Evolutionary conservation across 306 rosid genomes (phyloP), one percentile per base, ranked within the genome.

Genomic region (Calophaca sinica): DNA sequence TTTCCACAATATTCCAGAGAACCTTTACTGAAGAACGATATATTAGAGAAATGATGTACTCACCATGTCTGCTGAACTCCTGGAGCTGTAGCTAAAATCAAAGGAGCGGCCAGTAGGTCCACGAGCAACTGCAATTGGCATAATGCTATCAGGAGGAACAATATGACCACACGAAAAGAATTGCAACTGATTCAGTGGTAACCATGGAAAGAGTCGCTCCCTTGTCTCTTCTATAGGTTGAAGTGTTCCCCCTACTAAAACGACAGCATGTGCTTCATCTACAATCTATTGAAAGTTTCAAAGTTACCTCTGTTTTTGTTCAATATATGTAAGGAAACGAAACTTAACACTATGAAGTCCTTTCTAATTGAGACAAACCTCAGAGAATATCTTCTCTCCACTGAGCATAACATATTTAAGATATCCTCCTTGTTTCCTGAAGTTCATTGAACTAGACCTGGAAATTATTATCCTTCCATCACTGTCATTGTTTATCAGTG

Each of bases 161-260:
- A 94, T 94, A 63, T 94, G 98, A 69, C 85, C 87, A 26, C 97
- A 91, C 38, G 98, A 88, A 86, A 94, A 94, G 82, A 94, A 94
- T 41, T 87, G 87, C 84, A 94, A 80, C 78, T 84, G 80, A 61
- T 88, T 61, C 8, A 60, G 85, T 59, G 87, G 89, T 79, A 94
- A 73, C 88, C 88, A 80, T 20, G 96, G 96, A 84, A 94, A 91
- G 71, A 94, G 96, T 68, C 97, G 84, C 78, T 87, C 98, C 83
- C 94, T 82, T 59, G 91, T 88, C 86, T 94, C 98, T 84, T 91
- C 98, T 79, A 88, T 86, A 63, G 98, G 98, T 75, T 90, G 97
- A 72, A 91, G 87, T 58, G 98, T 94, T 71, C 97, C 96, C 32
- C 98, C 98, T 33, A 93, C 92, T 84, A 94, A 82, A 60, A 94